These are phyloP conservation scores for Colletotrichum trifolii DNA, from an alignment of 2,329 filamentous ascomycete genomes.

Conservation along the genomic window DNA sequence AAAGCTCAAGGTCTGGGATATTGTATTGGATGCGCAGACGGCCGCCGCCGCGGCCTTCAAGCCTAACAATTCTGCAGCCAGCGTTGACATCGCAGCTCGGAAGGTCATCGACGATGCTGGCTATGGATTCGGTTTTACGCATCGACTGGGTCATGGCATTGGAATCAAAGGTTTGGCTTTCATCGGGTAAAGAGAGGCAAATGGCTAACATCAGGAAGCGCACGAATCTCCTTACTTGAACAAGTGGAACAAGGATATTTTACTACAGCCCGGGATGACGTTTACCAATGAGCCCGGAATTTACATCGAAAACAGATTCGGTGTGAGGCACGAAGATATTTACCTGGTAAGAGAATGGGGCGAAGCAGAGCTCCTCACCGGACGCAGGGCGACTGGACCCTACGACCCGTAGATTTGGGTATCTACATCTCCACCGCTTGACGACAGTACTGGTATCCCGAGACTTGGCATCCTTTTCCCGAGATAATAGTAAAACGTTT, in stretches of 20 bases:
- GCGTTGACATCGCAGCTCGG: constrained; percentile 70
- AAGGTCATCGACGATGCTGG: constrained; percentile 67
- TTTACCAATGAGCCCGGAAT: constrained; percentile 74
- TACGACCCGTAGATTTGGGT: constrained; percentile 57
- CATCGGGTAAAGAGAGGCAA: too few relatives aligned
- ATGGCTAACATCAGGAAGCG: constrained; percentile 45
- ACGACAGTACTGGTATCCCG: too few relatives aligned
- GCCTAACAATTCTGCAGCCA: constrained; percentile 65
- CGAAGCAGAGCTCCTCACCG: constrained; percentile 66
- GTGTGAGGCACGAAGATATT: constrained; percentile 72
- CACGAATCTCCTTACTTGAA: constrained; percentile 74
- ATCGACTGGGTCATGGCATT: constrained; percentile 72
- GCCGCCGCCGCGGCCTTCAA: constrained; percentile 62
- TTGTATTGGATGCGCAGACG: constrained; percentile 71
- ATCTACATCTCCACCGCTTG: too few relatives aligned
- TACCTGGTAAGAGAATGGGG: constrained; percentile 65
- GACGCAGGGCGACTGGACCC: constrained; percentile 60
- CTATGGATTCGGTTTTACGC: constrained; percentile 69
- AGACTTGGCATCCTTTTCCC: too few relatives aligned
- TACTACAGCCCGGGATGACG: constrained; percentile 66
- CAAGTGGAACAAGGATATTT: constrained; percentile 64
- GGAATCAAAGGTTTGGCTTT: constrained; percentile 62
- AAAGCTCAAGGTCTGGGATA: constrained; percentile 68
- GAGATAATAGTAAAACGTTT: too few relatives aligned
- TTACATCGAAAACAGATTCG: constrained; percentile 69